Evolutionary conservation across 1,284 basidiomycete genomes (phyloP), one percentile per base, ranked within the genome.

Genomic region (Trametes sp.): DNA sequence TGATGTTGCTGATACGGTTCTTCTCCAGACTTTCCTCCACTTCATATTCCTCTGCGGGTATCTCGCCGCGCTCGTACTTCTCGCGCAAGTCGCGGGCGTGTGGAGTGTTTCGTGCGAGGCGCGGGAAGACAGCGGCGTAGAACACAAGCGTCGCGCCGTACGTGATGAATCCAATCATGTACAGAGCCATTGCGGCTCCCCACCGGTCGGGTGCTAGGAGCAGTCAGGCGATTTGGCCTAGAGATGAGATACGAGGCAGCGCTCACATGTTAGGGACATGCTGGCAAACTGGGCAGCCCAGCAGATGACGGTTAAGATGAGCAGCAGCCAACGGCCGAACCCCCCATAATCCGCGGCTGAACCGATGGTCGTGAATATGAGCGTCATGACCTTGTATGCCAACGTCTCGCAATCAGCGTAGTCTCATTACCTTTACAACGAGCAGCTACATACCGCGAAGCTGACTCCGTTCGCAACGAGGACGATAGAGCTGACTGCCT

Each of bases 1-100:
- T 89, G 66, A 93, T 92, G 70, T 96, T 96, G 70, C 90, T 90
- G 63, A 96, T 91, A 57, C 90, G 80, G 71, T 94, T 95, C 80
- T 93, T 92, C 77, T 94, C 89, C 54, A 95, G 72, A 58, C 88
- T 90, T 71, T 94, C 93, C 70, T 93, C 90, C 5, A 72, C 70
- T 70, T 93, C 92, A 70, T 92, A 93, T 67, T 85, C 87, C 54
- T 88, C 88, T 3, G 78, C 74, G 0, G 80, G 72, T 21, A 87
- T 85, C 67, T 88, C 82, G 0, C 89, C 87, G 1, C 76, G 76
- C 54, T 88, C 85, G 64, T 86, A 86, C 70, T 83, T 84, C 61
- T 84, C 83, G 50, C 84, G 80, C 6, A 92, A 76, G 9, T 74
- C 75, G 24, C 89, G 85, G 28, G 93, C 80, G 68, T 87, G 89